phyloP scores from a whole-genome alignment of 2,329 filamentous ascomycete species.

The Fusarium armeniacum region DNA sequence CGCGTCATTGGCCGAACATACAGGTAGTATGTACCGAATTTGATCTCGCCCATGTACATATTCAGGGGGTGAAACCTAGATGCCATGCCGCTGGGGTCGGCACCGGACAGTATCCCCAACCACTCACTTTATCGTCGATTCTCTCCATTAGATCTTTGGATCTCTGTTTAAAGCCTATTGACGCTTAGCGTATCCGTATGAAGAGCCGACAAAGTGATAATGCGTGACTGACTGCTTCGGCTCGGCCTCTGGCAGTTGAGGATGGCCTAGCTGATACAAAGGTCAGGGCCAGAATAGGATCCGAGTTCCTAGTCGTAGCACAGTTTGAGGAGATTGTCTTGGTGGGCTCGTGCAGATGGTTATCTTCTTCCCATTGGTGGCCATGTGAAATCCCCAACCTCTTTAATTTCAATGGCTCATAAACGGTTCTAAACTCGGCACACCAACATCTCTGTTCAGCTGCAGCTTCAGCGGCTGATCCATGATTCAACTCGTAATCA shows the following conservation, averaged over 20 bases:
- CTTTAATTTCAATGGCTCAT: constrained; percentile 36
- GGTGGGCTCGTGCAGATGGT: constrained; percentile 31
- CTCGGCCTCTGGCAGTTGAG: constrained; percentile 23
- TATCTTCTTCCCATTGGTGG: constrained; percentile 38
- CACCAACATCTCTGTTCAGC: constrained; percentile 41
- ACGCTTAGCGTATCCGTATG: constrained; percentile 5
- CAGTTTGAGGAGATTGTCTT: constrained; percentile 35
- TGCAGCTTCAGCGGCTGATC: constrained; percentile 43
- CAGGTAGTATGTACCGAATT: constrained; percentile 30
- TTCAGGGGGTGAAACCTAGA: constrained; percentile 38
- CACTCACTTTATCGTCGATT: constrained; percentile 20
- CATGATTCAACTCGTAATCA: constrained; percentile 47
- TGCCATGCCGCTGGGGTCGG: constrained; percentile 30
- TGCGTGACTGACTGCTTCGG: constrained; percentile 23
- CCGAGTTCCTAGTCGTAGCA: constrained; percentile 8
- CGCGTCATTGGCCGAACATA: constrained; percentile 29
- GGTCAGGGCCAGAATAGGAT: constrained; percentile 11
- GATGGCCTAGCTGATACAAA: constrained; percentile 15
- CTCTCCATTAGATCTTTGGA: background rate
- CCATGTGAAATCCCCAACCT: constrained; percentile 45
- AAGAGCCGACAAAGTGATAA: background rate
- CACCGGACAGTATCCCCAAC: constrained; percentile 35
- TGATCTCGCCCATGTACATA: constrained; percentile 29
- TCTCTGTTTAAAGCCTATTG: constrained; percentile 12
- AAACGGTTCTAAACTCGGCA: constrained; percentile 26